Evolutionary conservation across 1,284 basidiomycete genomes (phyloP).

Genomic region (Pyrrhoderma noxium): DNA sequence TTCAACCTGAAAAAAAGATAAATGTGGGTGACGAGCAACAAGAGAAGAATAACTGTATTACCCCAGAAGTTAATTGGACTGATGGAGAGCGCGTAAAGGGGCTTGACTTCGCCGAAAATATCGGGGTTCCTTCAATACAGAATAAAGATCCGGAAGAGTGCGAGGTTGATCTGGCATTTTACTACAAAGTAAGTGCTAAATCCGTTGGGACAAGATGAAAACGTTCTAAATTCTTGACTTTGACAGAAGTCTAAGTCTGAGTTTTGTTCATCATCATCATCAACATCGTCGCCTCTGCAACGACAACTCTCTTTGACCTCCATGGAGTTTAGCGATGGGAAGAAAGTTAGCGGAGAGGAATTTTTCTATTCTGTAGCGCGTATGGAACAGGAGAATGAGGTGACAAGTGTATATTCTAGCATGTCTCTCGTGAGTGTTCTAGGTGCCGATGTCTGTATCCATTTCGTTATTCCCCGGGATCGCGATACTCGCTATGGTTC

Average conservation of each 20-base stretch:
- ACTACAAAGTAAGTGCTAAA: neutral
- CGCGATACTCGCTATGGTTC: no score
- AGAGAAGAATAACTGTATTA: no score
- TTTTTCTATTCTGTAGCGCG: no score
- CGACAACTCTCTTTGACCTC: neutral
- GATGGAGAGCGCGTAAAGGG: no score
- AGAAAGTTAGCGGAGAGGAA: no score
- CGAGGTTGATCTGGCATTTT: neutral
- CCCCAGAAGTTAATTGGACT: no score
- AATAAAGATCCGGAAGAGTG: neutral
- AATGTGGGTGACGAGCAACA: no score
- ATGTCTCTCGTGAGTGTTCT: slow-evolving; percentile 17
- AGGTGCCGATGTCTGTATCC: slow-evolving; percentile 4
- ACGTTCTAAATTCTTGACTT: neutral
- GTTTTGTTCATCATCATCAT: neutral
- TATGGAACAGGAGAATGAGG: no score
- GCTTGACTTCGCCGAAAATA: no score
- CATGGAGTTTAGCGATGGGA: slow-evolving; percentile 1
- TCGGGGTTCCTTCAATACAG: neutral
- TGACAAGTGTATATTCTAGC: slow-evolving; percentile 1
- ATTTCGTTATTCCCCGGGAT: no score
- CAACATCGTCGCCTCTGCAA: neutral
- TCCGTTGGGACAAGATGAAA: neutral
- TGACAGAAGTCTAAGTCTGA: slow-evolving; percentile 4
- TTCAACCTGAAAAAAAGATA: no score